Evolutionary conservation across 352 stramenopile genomes (phyloP).

Genomic region (Blastocystis sp.): DNA sequence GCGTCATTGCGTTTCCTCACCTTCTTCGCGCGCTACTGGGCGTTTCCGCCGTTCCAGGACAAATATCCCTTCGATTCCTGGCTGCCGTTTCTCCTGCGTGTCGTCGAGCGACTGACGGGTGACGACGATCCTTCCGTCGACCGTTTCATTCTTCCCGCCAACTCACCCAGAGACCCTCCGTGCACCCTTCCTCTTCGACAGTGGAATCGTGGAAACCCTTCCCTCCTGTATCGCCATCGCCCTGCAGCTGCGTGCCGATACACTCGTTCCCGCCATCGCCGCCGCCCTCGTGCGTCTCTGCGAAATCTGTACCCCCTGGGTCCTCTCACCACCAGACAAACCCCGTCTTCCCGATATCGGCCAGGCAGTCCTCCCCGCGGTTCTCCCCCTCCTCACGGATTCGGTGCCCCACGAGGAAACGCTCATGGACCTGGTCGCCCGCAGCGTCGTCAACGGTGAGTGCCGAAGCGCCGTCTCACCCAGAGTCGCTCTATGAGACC

Average conservation of each 20-base stretch:
- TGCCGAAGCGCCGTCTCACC: neutral
- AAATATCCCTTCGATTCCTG: neutral
- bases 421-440: neutral
- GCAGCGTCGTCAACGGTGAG: neutral
- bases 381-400: neutral
- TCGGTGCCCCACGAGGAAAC: neutral
- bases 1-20: neutral
- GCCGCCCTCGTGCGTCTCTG: neutral
- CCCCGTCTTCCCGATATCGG: neutral
- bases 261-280: neutral
- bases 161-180: neutral
- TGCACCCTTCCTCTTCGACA: neutral
- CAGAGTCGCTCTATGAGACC: neutral
- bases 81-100: slow-evolving; percentile 8
- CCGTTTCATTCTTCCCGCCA: neutral
- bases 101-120: too few species aligned
- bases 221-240: neutral
- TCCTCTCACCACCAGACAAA: neutral
- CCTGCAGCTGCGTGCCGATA: neutral
- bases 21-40: neutral
- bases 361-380: neutral
- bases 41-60: neutral
- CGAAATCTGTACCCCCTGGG: neutral
- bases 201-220: neutral
- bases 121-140: too few species aligned